Evolutionary conservation across 257 asterid genomes (phyloP).

Genomic region (Nicotiana noctiflora): DNA sequence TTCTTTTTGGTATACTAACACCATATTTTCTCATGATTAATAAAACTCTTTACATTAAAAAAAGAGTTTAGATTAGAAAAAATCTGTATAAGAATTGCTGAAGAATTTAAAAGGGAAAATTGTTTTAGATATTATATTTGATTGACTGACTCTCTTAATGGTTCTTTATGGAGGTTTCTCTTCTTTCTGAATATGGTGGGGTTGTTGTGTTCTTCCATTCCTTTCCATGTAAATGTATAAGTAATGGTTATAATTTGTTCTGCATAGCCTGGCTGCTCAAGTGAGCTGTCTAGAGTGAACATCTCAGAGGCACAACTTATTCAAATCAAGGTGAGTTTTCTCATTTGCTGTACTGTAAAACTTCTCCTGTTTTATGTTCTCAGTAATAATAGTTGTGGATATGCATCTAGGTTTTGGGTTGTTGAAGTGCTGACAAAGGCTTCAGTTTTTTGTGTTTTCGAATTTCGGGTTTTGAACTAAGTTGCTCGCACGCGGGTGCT

Average conservation of each 20-base stretch:
- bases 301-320: conserved; percentile 69
- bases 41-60: neutral
- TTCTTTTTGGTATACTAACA: neutral
- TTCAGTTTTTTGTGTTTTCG: neutral
- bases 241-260: neutral
- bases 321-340: conserved; percentile 63
- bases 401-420: conserved; percentile 3
- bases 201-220: neutral
- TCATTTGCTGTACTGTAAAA: neutral
- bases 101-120: neutral
- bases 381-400: neutral
- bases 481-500: too few species aligned
- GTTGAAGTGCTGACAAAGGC: neutral
- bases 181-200: neutral
- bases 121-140: neutral
- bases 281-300: conserved; percentile 59
- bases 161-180: neutral
- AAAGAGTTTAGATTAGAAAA: neutral
- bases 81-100: neutral
- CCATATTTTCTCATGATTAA: neutral
- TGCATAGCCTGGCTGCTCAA: conserved; percentile 93
- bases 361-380: neutral
- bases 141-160: neutral
- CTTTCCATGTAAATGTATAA: neutral
- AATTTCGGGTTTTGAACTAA: neutral